phyloP scores from a whole-genome alignment of 495 filamentous ascomycete species.

The Penicillium pancosmium region DNA sequence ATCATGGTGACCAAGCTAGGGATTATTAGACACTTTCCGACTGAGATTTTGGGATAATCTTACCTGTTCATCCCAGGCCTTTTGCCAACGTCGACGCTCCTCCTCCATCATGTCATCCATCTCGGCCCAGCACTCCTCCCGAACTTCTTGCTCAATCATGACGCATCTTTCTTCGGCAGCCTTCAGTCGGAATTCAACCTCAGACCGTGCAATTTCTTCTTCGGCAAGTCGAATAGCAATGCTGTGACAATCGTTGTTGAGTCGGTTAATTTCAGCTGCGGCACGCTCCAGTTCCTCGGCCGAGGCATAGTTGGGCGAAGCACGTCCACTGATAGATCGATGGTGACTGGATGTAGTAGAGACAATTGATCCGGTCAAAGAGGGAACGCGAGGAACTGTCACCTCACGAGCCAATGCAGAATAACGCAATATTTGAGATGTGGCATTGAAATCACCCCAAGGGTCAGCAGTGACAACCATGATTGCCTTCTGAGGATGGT shows the following conservation, averaged over 20 bases:
- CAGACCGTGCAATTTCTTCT: slow-evolving; percentile 60
- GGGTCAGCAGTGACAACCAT: slow-evolving; percentile 99
- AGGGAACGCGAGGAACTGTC: slow-evolving; percentile 86
- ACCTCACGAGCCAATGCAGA: slow-evolving; percentile 92
- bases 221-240: slow-evolving; percentile 60
- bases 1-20: slow-evolving; percentile 59
- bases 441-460: slow-evolving; percentile 92
- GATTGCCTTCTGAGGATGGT: slow-evolving; percentile 79
- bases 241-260: slow-evolving; percentile 73
- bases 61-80: slow-evolving; percentile 72
- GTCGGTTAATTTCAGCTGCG: slow-evolving; percentile 69
- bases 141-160: slow-evolving; percentile 78
- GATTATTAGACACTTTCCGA: slow-evolving; percentile 17
- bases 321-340: slow-evolving; percentile 46
- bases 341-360: slow-evolving; percentile 43
- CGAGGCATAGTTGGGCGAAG: slow-evolving; percentile 51
- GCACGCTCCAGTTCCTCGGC: slow-evolving; percentile 76
- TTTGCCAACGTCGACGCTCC: slow-evolving; percentile 77
- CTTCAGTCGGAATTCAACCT: slow-evolving; percentile 54
- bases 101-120: slow-evolving; percentile 77
- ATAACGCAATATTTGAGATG: slow-evolving; percentile 93
- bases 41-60: slow-evolving; percentile 19
- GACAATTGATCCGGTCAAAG: slow-evolving; percentile 64
- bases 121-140: slow-evolving; percentile 87
- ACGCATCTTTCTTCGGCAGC: slow-evolving; percentile 68